Percentiles rank a stretch among this genome's conserved stretches.
These are phyloP conservation scores for Solanum chmielewskii DNA, from an alignment of 257 asterid genomes.

Conservation along the genomic window DNA sequence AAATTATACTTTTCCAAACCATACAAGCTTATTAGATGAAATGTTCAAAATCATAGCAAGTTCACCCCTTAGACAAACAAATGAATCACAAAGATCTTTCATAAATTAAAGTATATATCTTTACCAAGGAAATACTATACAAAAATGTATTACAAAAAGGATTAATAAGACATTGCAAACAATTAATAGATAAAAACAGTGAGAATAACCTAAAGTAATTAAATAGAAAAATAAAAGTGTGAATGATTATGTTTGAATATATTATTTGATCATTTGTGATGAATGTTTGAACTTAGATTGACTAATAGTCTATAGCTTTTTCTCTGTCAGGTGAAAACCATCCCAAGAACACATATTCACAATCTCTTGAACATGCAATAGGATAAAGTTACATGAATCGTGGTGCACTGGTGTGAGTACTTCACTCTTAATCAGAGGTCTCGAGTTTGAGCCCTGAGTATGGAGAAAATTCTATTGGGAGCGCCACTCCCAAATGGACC, in stretches of 20 bases:
- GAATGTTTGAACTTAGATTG: not conserved
- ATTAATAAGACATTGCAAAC: not conserved
- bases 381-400: rapidly evolving
- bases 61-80: not conserved
- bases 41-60: not conserved
- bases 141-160: not conserved
- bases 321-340: not conserved
- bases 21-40: not conserved
- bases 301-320: not conserved
- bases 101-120: not conserved
- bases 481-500: rapidly evolving
- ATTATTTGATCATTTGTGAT: not conserved
- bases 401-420: too few relatives aligned
- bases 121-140: not conserved
- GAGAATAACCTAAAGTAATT: not conserved
- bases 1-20: not conserved
- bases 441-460: rapidly evolving
- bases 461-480: too few relatives aligned
- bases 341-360: not conserved
- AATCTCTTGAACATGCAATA: too few relatives aligned
- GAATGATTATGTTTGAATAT: not conserved
- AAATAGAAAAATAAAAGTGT: not conserved
- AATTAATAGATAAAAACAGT: not conserved
- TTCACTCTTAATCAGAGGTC: too few relatives aligned
- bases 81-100: not conserved